Base-by-base conservation (phyloP, 352 stramenopile genomes). In the Pythium aristosporum region DNA sequence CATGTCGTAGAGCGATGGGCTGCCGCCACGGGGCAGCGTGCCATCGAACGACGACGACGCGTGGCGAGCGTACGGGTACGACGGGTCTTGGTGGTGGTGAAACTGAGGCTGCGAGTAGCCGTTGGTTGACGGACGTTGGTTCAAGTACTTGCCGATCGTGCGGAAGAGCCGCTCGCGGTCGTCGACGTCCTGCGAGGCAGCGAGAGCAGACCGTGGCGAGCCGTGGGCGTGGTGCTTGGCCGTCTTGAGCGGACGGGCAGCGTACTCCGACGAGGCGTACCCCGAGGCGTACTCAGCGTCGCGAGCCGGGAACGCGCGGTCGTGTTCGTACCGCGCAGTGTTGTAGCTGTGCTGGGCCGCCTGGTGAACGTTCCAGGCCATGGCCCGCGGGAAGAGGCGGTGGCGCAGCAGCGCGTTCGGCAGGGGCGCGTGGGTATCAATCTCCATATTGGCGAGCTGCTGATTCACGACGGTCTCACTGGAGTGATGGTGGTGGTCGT, bases 351-450 rank as follows among this genome's bases (percentile, higher is more conserved):
- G 16, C 39, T 58, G 21, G n/a, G 59, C n/a, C 48, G 47, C 16
- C 18, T 81, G 75, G n/a, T 68, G 69, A 15, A 79, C 68, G 51
- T 75, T 76, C 76, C 76, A 88, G 44, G 76, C 79, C 79, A 88
- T 88, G 42, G 76, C 79, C 20, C 79, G 75, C 15, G 79, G 79
- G 67, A 88, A 88, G 44, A 88, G 61, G 10, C 79, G 79, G 59
- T 88, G 79, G 54, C 75, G 76, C 65, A 88, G 71, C 57, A 37
- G 39, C 21, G 49, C 46, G 21, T 23, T 34, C 1, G 46, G 21
- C 5, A 51, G 46, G n/a, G 42, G 42, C 11, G 42, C 39, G 20
- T 50, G 49, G 6, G 2, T 48, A 39, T 69, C 62, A 48, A 59
- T 69, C 55, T 61, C 61, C 61, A 68, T 68, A 44, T 32, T 39